Base-by-base conservation (phyloP, 2,329 filamentous ascomycete species). In the Fusarium sublunatum region DNA sequence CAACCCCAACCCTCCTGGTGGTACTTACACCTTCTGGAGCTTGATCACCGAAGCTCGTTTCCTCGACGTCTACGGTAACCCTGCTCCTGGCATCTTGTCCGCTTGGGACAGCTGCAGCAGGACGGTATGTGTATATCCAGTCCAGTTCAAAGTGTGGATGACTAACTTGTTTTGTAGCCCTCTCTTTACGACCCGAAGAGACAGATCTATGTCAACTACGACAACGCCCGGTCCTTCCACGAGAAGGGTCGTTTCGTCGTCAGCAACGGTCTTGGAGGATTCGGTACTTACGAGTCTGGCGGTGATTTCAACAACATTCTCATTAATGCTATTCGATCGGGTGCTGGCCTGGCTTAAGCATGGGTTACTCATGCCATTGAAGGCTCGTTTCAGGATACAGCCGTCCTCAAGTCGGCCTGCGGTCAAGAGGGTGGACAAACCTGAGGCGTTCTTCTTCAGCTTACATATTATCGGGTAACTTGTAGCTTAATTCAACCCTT, bases 241-340 rank as follows among this genome's bases (percentile, higher is more conserved):
- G 62, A 48, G 10, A 68, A 68, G 50, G 65, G 65, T 7, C 41
- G 52, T 15, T 68, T 56, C 12, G 49, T 68, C 12, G 26, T 50
- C 7, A 38, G 26, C 9, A 34, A 67, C 22, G 41, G 34, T 4
- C 65, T 68, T 1, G 63, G 42, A 26, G 65, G 65, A 4, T 68
- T 69, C 2, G 59, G 40, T 3, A 64, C 45, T 3, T 68, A 61
- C 2, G 65, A 68, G 31, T 62, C 65, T 13, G 65, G 65, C n/a
- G 65, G 65, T 8, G 65, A 68, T 4, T 59, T 45, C 5, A 59
- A 69, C 53, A 68, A 68, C 8, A 68, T 68, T 13, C 49, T 68
- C 12, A 56, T 69, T 7, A 9, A 68, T 15, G 29, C 65, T 8
- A 64, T 68, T 6, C 65, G 65, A 6, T 15, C 22, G 2, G 62